A percentile compares a stretch with the other conserved stretches of the same genome.
These are phyloP conservation scores for Naganishia onofrii DNA, from an alignment of 768 basidiomycete genomes.

Conservation along the genomic window DNA sequence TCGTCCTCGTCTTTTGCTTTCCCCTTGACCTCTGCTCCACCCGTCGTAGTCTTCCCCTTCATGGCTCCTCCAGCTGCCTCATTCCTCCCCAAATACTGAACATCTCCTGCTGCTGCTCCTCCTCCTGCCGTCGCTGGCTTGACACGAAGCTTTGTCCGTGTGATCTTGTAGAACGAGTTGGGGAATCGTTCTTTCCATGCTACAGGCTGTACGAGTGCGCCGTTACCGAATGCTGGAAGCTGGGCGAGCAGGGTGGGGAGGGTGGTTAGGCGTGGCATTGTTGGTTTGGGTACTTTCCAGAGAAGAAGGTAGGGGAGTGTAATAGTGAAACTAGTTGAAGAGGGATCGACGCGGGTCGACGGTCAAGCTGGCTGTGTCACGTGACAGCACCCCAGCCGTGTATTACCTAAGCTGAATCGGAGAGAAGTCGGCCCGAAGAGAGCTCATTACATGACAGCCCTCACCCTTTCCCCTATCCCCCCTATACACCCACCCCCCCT, in stretches of 20 bases:
- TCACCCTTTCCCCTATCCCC: no score
- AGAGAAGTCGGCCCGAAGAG: no score
- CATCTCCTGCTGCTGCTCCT: background rate
- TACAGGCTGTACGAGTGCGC: slow-evolving; percentile 29
- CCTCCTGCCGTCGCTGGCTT: background rate
- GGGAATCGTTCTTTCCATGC: slow-evolving; percentile 29
- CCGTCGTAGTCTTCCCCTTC: background rate
- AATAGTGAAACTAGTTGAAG: no score
- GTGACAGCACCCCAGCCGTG: no score
- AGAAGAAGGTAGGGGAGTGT: no score
- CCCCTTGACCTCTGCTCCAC: slow-evolving; percentile 19
- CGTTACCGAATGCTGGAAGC: slow-evolving; percentile 14
- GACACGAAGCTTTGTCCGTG: slow-evolving; percentile 23
- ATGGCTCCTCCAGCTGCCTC: no score
- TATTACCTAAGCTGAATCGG: no score
- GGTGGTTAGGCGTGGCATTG: background rate
- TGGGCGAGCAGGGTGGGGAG: slow-evolving; percentile 23
- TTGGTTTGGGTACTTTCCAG: background rate
- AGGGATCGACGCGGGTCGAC: no score
- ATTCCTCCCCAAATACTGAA: no score
- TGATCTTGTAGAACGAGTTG: slow-evolving; percentile 33
- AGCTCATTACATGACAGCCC: no score
- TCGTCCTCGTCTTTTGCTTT: slow-evolving; percentile 26
- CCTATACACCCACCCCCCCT: no score
- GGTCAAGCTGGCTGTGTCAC: no score